Evolutionary conservation across 108 stramenopile species (phyloP).

Genomic region (Fragilariopsis cylindrus): DNA sequence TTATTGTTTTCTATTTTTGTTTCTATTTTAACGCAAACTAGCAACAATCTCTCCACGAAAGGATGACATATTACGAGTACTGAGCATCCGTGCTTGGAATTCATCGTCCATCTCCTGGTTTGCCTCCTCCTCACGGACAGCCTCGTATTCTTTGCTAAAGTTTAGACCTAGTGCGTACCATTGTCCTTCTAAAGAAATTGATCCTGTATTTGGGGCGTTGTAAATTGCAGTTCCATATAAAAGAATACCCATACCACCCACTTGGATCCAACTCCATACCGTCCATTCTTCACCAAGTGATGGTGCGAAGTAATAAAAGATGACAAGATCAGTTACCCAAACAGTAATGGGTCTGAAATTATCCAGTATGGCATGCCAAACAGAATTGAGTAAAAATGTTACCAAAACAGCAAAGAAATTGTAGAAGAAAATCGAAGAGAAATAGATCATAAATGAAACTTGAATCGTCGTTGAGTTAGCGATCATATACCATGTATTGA

Average conservation of each 20-base stretch:
- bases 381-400: conserved; percentile 85
- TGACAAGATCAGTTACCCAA: conserved; percentile 86
- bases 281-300: conserved; percentile 92
- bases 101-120: conserved; percentile 55
- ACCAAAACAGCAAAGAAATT: conserved; percentile 95
- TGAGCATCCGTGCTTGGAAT: conserved; percentile 45
- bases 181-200: conserved; percentile 67
- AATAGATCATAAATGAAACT: conserved; percentile 73
- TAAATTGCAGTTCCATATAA: conserved; percentile 95
- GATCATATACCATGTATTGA: conserved; percentile 80
- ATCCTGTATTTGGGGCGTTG: conserved; percentile 92
- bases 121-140: conserved; percentile 49
- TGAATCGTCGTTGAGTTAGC: conserved; percentile 63
- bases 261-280: conserved; percentile 78
- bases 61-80: conserved; percentile 50
- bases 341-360: conserved; percentile 95
- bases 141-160: conserved; percentile 62
- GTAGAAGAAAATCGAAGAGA: conserved; percentile 88
- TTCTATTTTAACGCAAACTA: conserved; percentile 2
- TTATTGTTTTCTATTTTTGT: background rate
- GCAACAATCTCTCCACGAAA: conserved; percentile 57
- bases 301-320: conserved; percentile 78
- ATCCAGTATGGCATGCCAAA: conserved; percentile 98
- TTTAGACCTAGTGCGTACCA: conserved; percentile 70
- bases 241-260: conserved; percentile 86